phyloP scores from a whole-genome alignment of 257 asterid genomes.

The Plantago ovata region DNA sequence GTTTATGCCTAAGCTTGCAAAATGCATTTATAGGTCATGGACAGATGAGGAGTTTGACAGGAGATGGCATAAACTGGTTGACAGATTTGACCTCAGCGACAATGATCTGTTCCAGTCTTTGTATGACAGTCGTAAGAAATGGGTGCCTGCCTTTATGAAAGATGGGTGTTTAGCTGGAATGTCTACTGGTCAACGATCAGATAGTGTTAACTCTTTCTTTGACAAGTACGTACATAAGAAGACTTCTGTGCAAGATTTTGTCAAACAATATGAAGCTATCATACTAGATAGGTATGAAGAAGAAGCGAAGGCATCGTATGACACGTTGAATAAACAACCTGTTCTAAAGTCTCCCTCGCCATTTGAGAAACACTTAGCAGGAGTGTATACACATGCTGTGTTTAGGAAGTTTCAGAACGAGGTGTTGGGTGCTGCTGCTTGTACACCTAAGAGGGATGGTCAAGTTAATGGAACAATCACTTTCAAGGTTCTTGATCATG shows the following conservation, averaged over 20 bases:
- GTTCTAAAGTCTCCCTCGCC: slow-evolving; percentile 93
- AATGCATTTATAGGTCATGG: slow-evolving; percentile 76
- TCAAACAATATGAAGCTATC: slow-evolving; percentile 72
- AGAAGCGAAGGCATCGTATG: slow-evolving; percentile 88
- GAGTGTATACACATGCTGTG: slow-evolving; percentile 65
- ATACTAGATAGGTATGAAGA: slow-evolving; percentile 88
- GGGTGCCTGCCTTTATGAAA: slow-evolving; percentile 72
- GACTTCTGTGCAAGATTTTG: slow-evolving; percentile 75
- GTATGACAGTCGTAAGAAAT: slow-evolving; percentile 66
- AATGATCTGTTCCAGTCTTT: slow-evolving; percentile 58
- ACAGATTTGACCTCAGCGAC: slow-evolving; percentile 67
- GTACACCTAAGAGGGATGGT: slow-evolving; percentile 71
- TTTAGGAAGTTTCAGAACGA: slow-evolving; percentile 81
- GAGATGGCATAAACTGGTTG: slow-evolving; percentile 77
- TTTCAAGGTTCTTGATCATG: slow-evolving; percentile 77
- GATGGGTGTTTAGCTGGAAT: slow-evolving; percentile 80
- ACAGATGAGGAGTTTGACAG: slow-evolving; percentile 76
- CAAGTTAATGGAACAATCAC: slow-evolving; percentile 46
- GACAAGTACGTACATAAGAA: slow-evolving; percentile 93
- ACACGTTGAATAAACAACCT: slow-evolving; percentile 86
- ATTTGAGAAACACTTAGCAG: slow-evolving; percentile 85
- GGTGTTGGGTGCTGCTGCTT: slow-evolving; percentile 93
- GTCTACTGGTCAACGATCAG: slow-evolving; percentile 74
- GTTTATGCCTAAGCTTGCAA: slow-evolving; percentile 61
- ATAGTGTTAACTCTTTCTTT: slow-evolving; percentile 79